A percentile compares a stretch with the other conserved stretches of the same genome.
phyloP scores from a whole-genome alignment of 371 early-diverging fungal genomes.

The Mucor plumbeus region DNA sequence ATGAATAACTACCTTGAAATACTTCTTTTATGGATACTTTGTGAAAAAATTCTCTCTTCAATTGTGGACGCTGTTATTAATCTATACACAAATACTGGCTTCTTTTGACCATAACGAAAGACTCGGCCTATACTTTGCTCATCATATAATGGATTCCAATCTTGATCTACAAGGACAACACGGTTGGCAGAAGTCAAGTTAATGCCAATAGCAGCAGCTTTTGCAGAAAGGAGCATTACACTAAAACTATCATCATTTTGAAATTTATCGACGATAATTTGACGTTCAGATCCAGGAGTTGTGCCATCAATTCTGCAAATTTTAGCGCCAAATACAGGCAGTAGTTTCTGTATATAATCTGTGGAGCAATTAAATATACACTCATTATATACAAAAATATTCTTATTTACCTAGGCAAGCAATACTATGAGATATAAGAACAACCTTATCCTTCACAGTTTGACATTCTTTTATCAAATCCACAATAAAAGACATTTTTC shows the following conservation, averaged over 20 bases:
- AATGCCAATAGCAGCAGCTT: slow-evolving; percentile 84
- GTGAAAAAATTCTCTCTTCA: slow-evolving; percentile 39
- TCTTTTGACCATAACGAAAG: slow-evolving; percentile 63
- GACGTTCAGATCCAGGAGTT: slow-evolving; percentile 60
- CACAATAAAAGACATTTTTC: slow-evolving; percentile 33
- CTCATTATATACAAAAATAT: background rate
- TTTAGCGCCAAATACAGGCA: slow-evolving; percentile 20
- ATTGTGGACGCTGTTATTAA: slow-evolving; percentile 51
- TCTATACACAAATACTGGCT: slow-evolving; percentile 57
- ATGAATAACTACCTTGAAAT: slow-evolving; percentile 41
- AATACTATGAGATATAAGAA: slow-evolving; percentile 78
- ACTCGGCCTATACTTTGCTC: slow-evolving; percentile 89
- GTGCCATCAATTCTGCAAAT: slow-evolving; percentile 60
- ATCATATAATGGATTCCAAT: slow-evolving; percentile 96
- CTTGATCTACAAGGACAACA: slow-evolving; percentile 89
- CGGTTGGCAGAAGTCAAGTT: slow-evolving; percentile 90
- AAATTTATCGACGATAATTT: slow-evolving; percentile 78
- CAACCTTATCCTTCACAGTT: slow-evolving; percentile 63
- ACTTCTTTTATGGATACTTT: slow-evolving; percentile 40
- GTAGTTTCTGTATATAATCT: slow-evolving; percentile 58
- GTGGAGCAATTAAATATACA: background rate
- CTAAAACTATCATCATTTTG: slow-evolving; percentile 54
- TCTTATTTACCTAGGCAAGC: slow-evolving; percentile 52
- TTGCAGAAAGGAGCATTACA: slow-evolving; percentile 77
- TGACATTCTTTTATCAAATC: slow-evolving; percentile 39